Evolutionary conservation across 768 basidiomycete genomes (phyloP).

Genomic region (Clitopilus passeckerianus): DNA sequence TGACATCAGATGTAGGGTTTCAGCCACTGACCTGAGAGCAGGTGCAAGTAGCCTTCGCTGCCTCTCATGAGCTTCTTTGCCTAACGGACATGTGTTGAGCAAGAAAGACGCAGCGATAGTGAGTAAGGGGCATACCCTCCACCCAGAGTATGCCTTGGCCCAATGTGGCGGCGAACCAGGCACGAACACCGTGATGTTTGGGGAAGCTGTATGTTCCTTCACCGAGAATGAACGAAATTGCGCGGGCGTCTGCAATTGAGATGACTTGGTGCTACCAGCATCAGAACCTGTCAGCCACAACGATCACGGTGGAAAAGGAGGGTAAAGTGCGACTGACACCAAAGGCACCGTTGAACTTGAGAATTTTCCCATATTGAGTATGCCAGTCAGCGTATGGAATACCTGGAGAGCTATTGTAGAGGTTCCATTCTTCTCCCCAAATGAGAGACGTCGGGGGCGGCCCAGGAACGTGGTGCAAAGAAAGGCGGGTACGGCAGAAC

Average conservation of each 20-base stretch:
- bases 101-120: background rate
- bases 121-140: conserved; percentile 34
- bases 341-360: conserved; percentile 52
- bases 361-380: conserved; percentile 44
- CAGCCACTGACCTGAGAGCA: conserved; percentile 45
- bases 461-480: conserved; percentile 46
- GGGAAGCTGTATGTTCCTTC: conserved; percentile 56
- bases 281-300: conserved; percentile 4
- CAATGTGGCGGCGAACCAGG: conserved; percentile 57
- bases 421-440: conserved; percentile 60
- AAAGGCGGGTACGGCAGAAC: conserved; percentile 22
- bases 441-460: conserved; percentile 42
- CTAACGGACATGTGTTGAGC: conserved; percentile 20
- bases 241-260: conserved; percentile 49
- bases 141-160: conserved; percentile 65
- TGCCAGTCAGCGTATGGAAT: conserved; percentile 49
- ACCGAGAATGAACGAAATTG: conserved; percentile 50
- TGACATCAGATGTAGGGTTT: conserved; percentile 1
- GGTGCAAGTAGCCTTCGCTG: conserved; percentile 50
- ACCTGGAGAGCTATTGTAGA: conserved; percentile 52
- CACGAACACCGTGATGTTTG: conserved; percentile 57
- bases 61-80: conserved; percentile 51
- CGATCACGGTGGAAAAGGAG: conserved; percentile 1
- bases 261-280: conserved; percentile 46
- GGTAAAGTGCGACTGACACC: conserved; percentile 33